A percentile compares a stretch with the other conserved stretches of the same genome.
phyloP scores from a whole-genome alignment of 371 early-diverging fungal genomes.

The Circinella minor region DNA sequence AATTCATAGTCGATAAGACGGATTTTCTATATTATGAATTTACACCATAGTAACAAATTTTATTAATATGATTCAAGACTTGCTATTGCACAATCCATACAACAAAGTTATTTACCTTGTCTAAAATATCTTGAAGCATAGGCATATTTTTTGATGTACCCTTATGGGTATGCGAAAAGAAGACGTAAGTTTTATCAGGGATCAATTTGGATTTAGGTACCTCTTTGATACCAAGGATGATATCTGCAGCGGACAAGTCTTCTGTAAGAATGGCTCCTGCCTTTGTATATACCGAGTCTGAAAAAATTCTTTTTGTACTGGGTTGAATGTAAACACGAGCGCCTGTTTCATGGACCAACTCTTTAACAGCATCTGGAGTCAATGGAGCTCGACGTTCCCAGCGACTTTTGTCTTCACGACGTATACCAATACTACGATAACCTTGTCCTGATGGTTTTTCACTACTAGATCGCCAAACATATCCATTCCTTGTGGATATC shows the following conservation, averaged over 20 bases:
- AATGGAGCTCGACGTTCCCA: conserved; percentile 96
- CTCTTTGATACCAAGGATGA: conserved; percentile 97
- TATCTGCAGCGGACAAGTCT: conserved; percentile 86
- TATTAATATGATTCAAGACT: too few species aligned
- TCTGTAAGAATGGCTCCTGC: conserved; percentile 91
- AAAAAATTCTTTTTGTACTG: conserved; percentile 87
- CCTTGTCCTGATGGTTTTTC: background rate
- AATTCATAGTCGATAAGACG: conserved; percentile 96
- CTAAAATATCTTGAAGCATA: conserved; percentile 83
- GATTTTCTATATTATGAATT: conserved; percentile 66
- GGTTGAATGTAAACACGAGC: conserved; percentile 90
- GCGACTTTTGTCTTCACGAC: conserved; percentile 93
- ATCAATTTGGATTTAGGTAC: conserved; percentile 86
- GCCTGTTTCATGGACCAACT: conserved; percentile 81
- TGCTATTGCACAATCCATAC: too few species aligned
- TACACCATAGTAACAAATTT: too few species aligned
- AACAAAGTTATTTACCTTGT: conserved; percentile 62
- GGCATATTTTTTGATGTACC: conserved; percentile 94
- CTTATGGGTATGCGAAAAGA: conserved; percentile 98
- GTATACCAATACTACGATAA: conserved; percentile 72
- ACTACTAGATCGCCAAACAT: conserved; percentile 7
- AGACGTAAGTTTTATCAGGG: conserved; percentile 88
- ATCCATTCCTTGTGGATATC: conserved; percentile 5
- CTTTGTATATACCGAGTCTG: conserved; percentile 79
- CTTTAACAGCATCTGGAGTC: conserved; percentile 78